These are phyloP conservation scores for Boletus rufocinnamomeus DNA, from an alignment of 768 basidiomycete species.

Conservation along the genomic window DNA sequence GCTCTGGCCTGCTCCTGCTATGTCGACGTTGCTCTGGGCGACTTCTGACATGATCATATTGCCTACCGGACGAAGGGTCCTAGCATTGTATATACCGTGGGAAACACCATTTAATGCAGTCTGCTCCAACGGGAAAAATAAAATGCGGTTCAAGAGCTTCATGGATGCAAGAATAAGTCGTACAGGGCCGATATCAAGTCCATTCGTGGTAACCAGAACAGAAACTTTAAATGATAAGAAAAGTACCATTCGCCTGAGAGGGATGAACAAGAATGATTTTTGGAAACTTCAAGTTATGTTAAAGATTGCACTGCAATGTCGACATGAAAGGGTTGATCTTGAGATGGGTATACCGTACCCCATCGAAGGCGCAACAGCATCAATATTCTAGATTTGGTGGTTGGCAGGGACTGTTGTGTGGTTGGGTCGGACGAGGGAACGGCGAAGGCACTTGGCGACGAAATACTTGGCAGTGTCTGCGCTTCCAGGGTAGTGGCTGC, in stretches of 20 bases:
- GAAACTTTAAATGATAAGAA: neutral
- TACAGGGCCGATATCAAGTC: neutral
- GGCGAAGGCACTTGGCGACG: conserved; percentile 34
- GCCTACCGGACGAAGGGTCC: too few species aligned
- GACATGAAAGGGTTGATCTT: neutral
- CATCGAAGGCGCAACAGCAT: neutral
- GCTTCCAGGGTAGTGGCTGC: neutral
- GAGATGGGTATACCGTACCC: neutral
- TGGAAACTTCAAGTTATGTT: neutral
- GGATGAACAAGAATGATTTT: neutral
- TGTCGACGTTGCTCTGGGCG: neutral
- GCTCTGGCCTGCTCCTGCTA: neutral
- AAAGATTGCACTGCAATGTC: neutral
- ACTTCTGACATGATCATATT: too few species aligned
- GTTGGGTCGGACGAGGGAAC: neutral
- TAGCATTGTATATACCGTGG: neutral
- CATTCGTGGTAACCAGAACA: neutral
- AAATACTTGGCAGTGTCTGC: conserved; percentile 8
- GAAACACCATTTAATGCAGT: conserved; percentile 7
- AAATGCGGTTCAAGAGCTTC: neutral
- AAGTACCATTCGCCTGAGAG: neutral
- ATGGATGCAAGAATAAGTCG: neutral
- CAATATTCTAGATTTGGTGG: neutral
- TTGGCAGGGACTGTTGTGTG: neutral
- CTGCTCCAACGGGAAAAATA: neutral